Conservation (phyloP, 805 yeast genomes). For the Candida maris region DNA sequence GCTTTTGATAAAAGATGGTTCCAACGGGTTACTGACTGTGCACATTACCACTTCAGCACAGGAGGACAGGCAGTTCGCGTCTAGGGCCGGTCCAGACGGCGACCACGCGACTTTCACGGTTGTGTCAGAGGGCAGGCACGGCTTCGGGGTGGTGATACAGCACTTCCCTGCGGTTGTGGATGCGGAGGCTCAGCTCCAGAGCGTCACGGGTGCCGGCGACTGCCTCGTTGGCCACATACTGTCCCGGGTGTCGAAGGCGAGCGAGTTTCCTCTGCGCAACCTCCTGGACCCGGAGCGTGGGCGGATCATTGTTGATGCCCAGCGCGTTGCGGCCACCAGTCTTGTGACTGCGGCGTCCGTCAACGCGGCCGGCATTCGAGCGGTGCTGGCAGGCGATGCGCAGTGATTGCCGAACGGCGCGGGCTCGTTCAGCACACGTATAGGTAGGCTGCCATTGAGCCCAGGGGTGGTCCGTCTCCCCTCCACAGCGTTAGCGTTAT, state of each 20-base stretch:
- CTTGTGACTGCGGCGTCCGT: slow-evolving; percentile 22
- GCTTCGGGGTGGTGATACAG: slow-evolving; percentile 57
- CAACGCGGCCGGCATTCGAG: slow-evolving; percentile 16
- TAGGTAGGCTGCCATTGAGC: too few species aligned
- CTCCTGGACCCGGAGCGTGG: slow-evolving; percentile 16
- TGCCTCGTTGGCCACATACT: slow-evolving; percentile 65
- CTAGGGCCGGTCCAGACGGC: slow-evolving; percentile 1
- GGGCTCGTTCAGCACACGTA: too few species aligned
- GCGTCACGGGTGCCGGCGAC: slow-evolving; percentile 91
- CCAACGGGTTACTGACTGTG: slow-evolving; percentile 53
- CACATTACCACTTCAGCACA: slow-evolving; percentile 33
- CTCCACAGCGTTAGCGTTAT: too few species aligned
- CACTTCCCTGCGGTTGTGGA: slow-evolving; percentile 44
- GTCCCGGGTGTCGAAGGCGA: slow-evolving; percentile 34
- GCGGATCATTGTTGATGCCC: slow-evolving; percentile 21
- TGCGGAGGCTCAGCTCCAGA: slow-evolving; percentile 40
- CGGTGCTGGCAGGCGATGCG: too few species aligned
- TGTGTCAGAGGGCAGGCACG: slow-evolving; percentile 23
- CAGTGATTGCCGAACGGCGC: too few species aligned
- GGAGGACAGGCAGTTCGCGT: slow-evolving; percentile 13
- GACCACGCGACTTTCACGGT: slow-evolving; percentile 16
- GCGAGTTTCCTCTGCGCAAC: slow-evolving; percentile 10
- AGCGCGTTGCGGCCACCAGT: slow-evolving; percentile 25
- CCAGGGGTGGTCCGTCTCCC: too few species aligned
- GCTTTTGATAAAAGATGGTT: slow-evolving; percentile 64